A percentile compares a stretch with the other conserved stretches of the same genome.
These are phyloP conservation scores for Arctium lappa DNA, from an alignment of 129 eudicot species.

Conservation along the genomic window DNA sequence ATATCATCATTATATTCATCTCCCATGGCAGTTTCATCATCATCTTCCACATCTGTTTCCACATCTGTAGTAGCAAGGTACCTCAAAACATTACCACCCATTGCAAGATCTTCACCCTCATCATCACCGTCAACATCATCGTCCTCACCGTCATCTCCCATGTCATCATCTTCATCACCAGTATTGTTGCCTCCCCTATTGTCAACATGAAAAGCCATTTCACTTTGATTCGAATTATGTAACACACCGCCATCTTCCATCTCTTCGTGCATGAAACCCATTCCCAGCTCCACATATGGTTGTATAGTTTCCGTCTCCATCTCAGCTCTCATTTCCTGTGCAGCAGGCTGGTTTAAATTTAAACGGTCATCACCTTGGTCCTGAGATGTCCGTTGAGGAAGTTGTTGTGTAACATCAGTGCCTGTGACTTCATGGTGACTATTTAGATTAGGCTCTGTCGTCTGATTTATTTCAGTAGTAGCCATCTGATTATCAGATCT, in stretches of 20 bases:
- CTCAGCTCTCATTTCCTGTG: conserved; percentile 68
- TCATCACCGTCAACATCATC: conserved; percentile 81
- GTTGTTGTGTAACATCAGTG: conserved; percentile 42
- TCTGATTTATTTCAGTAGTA: conserved; percentile 32
- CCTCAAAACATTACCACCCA: conserved; percentile 81
- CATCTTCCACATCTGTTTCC: conserved; percentile 91
- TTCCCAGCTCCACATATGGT: conserved; percentile 38
- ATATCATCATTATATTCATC: conserved; percentile 90
- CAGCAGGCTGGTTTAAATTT: conserved; percentile 39
- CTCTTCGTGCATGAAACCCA: conserved; percentile 63
- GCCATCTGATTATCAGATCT: conserved; percentile 45
- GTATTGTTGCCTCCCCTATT: conserved; percentile 67
- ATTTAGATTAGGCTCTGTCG: conserved; percentile 36
- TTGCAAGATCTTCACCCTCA: conserved; percentile 83
- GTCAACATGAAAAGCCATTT: conserved; percentile 80
- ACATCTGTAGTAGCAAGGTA: conserved; percentile 43
- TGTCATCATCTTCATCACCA: conserved; percentile 91
- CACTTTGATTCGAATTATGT: conserved; percentile 49
- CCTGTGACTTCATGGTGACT: conserved; percentile 34
- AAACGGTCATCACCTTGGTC: conserved; percentile 42
- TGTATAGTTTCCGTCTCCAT: conserved; percentile 35
- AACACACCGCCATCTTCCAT: conserved; percentile 67
- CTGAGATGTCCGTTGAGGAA: conserved; percentile 30
- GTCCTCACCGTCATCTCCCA: conserved; percentile 87
- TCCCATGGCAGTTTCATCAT: conserved; percentile 83